phyloP scores from a whole-genome alignment of 768 basidiomycete species.

The Panaeolus cyanescens region DNA sequence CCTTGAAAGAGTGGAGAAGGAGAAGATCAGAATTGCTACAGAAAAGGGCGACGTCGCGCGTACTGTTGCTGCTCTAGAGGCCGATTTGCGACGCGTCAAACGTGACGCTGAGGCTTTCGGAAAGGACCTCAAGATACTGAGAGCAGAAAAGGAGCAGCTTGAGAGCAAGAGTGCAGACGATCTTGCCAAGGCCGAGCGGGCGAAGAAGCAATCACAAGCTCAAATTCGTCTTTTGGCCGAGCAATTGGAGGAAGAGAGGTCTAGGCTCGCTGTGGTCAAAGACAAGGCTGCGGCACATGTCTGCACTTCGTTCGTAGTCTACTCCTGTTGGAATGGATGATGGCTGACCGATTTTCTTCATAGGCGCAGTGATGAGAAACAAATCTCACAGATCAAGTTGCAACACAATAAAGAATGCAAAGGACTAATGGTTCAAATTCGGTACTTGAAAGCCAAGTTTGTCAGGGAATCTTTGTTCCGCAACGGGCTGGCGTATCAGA shows the following conservation, averaged over 20 bases:
- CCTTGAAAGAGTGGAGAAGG: conserved; percentile 63
- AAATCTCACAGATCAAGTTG: conserved; percentile 54
- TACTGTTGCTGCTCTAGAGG: conserved; percentile 68
- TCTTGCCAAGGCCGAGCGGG: conserved; percentile 53
- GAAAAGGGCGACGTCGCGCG: conserved; percentile 69
- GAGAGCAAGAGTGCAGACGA: conserved; percentile 61
- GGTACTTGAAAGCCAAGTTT: conserved; percentile 90
- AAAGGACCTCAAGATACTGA: conserved; percentile 69
- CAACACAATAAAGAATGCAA: conserved; percentile 89
- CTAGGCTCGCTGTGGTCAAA: conserved; percentile 13
- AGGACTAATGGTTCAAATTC: conserved; percentile 87
- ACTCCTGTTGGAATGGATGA: not conserved
- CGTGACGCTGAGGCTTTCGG: conserved; percentile 79
- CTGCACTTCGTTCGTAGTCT: conserved; percentile 54
- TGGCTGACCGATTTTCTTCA: conserved; percentile 1
- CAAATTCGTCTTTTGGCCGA: conserved; percentile 69
- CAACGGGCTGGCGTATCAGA: conserved; percentile 79
- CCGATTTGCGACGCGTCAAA: conserved; percentile 74
- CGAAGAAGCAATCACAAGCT: conserved; percentile 66
- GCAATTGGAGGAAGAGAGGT: conserved; percentile 58
- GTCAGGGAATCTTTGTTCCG: conserved; percentile 84
- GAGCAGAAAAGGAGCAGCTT: conserved; percentile 65
- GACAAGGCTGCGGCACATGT: conserved; percentile 39
- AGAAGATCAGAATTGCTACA: conserved; percentile 59
- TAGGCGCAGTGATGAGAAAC: conserved; percentile 47